Percentiles rank a stretch among this genome's conserved stretches.
phyloP scores from a whole-genome alignment of 78 protist genomes.

The Monocercomonoides exilis region DNA sequence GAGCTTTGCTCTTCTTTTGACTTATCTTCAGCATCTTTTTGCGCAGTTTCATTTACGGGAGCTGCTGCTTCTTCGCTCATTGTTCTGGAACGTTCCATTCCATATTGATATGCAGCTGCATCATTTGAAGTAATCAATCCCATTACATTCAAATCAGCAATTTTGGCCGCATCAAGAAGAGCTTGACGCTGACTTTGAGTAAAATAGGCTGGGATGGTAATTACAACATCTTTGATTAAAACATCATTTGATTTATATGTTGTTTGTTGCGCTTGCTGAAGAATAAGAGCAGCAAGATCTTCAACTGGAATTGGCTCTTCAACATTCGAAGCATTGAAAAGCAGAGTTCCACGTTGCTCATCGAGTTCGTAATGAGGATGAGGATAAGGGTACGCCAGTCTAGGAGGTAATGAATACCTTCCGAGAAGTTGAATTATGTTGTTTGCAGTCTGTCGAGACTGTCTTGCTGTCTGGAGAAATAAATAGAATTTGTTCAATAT shows the following conservation, averaged over 20 bases:
- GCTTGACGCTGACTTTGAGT: constrained; percentile 10
- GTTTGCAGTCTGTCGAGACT: not conserved
- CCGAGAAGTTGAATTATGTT: not conserved
- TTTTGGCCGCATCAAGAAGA: constrained; percentile 19
- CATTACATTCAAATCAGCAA: constrained; percentile 13
- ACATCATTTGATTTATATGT: not conserved
- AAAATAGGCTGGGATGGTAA: constrained; percentile 12
- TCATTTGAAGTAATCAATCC: not conserved
- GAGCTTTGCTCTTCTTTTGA: not conserved
- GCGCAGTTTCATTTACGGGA: not conserved
- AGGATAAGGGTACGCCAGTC: not conserved
- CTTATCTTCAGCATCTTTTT: not conserved
- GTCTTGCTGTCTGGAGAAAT: not conserved
- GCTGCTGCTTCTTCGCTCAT: not conserved
- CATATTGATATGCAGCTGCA: not conserved
- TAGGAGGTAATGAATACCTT: not conserved
- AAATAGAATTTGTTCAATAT: not conserved
- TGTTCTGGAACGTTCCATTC: not conserved
- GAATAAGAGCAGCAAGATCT: not conserved
- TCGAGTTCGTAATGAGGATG: not conserved
- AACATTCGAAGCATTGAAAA: not conserved
- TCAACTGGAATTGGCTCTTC: not conserved
- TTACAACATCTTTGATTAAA: not conserved
- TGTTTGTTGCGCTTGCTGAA: not conserved
- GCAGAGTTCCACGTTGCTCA: not conserved